Evolutionary conservation across 768 basidiomycete species (phyloP).

Genomic region (Trametes sanguinea): DNA sequence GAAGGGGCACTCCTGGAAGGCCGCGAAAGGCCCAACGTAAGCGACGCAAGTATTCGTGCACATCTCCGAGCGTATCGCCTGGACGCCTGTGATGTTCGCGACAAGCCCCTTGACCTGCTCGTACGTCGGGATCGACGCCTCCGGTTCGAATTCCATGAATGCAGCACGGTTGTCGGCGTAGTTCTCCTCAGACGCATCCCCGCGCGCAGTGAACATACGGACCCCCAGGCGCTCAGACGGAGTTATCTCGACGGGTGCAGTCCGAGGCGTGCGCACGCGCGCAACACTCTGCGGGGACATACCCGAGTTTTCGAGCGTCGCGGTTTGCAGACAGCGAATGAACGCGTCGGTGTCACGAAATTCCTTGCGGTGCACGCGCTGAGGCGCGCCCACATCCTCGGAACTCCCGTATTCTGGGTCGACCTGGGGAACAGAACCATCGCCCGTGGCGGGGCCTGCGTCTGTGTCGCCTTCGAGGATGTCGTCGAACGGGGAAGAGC

Average conservation of each 20-base stretch:
- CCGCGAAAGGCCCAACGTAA: constrained; percentile 41
- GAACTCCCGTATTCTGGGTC: neutral
- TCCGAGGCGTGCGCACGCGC: neutral
- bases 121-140: constrained; percentile 18
- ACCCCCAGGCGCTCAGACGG: no score
- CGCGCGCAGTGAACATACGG: no score
- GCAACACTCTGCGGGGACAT: neutral
- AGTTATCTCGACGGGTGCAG: no score
- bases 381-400: neutral
- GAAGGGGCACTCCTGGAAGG: constrained; percentile 32
- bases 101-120: constrained; percentile 3
- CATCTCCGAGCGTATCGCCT: constrained; percentile 41
- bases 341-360: neutral
- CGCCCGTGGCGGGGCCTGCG: no score
- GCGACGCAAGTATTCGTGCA: constrained; percentile 44
- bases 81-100: constrained; percentile 32
- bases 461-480: no score
- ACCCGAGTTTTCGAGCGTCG: neutral
- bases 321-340: neutral
- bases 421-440: no score
- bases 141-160: neutral
- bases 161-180: neutral
- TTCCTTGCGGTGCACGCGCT: neutral
- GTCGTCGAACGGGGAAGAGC: no score
- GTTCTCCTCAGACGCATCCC: no score